Percentiles rank a stretch among this genome's conserved stretches.
These are phyloP conservation scores for Helianthus tuberosus DNA, from an alignment of 129 eudicot genomes.

Conservation along the genomic window DNA sequence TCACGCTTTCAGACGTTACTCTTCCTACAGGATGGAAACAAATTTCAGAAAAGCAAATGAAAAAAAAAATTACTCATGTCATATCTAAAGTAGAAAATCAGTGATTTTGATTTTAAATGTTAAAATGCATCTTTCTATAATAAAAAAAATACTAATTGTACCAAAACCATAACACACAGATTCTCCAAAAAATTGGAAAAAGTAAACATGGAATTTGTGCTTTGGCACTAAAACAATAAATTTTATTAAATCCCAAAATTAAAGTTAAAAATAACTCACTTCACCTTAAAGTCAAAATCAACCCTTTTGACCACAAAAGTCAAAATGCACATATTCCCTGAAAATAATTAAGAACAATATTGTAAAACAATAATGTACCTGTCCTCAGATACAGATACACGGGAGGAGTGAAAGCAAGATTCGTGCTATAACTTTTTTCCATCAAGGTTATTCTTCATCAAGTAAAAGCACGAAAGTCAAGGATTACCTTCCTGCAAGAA, in stretches of 20 bases:
- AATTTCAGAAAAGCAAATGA: not conserved
- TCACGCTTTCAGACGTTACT: conserved; percentile 67
- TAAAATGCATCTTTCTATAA: too few relatives aligned
- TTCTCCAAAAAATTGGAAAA: conserved; percentile 47
- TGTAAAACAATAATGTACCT: conserved; percentile 49
- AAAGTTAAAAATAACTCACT: too few relatives aligned
- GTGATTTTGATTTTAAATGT: conserved; percentile 1
- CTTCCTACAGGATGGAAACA: conserved; percentile 37
- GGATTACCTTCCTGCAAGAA: conserved; percentile 45
- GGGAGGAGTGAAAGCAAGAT: conserved; percentile 72
- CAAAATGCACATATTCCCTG: too few relatives aligned
- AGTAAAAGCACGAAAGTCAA: conserved; percentile 45
- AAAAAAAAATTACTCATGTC: not conserved
- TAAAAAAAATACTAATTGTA: not conserved
- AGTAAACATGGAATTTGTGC: conserved; percentile 49
- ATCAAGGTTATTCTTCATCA: conserved; percentile 48
- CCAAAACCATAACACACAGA: conserved; percentile 20
- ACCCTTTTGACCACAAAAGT: too few relatives aligned
- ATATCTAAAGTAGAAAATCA: not conserved
- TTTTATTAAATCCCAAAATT: too few relatives aligned
- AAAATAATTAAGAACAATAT: too few relatives aligned
- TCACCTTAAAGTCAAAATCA: too few relatives aligned
- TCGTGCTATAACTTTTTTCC: conserved; percentile 69
- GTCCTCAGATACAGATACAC: conserved; percentile 65
- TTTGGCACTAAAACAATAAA: too few relatives aligned